These are phyloP conservation scores for Colletotrichum tabaci DNA, from an alignment of 2,329 filamentous ascomycete species.

Conservation along the genomic window DNA sequence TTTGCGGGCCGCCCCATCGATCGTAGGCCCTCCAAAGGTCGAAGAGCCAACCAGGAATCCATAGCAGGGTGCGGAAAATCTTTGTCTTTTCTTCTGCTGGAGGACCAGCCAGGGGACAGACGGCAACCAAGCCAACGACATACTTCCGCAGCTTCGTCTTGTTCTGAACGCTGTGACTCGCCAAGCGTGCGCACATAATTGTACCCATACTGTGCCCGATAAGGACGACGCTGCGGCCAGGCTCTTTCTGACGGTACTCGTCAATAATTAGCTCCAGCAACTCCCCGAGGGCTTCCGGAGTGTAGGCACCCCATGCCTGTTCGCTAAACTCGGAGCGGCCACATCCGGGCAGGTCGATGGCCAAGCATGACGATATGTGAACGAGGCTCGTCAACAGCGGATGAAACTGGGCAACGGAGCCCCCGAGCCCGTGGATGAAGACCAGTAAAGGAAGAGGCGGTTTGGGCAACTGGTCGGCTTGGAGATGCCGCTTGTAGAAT, in stretches of 20 bases:
- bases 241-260: constrained; percentile 75
- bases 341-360: constrained; percentile 92
- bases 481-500: constrained; percentile 86
- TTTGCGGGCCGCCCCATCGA: constrained; percentile 81
- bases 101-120: constrained; percentile 83
- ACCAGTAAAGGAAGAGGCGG: constrained; percentile 86
- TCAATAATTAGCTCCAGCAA: constrained; percentile 83
- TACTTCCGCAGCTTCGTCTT: constrained; percentile 70
- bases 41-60: constrained; percentile 81
- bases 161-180: constrained; percentile 64
- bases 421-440: constrained; percentile 94
- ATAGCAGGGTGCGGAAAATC: constrained; percentile 71
- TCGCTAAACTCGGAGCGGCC: constrained; percentile 84
- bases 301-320: constrained; percentile 83
- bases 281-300: constrained; percentile 80
- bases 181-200: constrained; percentile 80
- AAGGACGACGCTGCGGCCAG: constrained; percentile 80
- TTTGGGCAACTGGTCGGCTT: constrained; percentile 84
- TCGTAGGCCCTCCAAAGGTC: constrained; percentile 85
- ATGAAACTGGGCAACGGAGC: constrained; percentile 90
- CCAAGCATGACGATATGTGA: constrained; percentile 86
- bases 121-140: constrained; percentile 82
- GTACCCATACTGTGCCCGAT: constrained; percentile 94
- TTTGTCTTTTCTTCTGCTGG: constrained; percentile 64
- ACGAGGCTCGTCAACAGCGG: constrained; percentile 85